phyloP scores from a whole-genome alignment of 1,284 basidiomycete genomes.

The Ceratobasidium sp. region DNA sequence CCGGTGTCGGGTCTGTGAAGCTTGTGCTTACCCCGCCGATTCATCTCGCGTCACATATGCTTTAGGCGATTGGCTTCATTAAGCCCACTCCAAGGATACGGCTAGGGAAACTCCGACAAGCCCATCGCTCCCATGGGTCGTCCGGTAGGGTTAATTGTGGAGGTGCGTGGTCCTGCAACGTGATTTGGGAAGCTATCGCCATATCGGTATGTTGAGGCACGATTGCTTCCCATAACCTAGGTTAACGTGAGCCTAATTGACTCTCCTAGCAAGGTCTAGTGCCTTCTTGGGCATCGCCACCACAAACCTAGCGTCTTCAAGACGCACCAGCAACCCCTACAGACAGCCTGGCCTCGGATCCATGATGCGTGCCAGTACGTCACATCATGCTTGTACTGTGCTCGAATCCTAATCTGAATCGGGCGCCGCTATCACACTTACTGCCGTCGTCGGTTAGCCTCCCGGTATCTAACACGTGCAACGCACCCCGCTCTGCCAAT shows the following conservation, averaged over 20 bases:
- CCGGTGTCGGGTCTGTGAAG: constrained; percentile 5
- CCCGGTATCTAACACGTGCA: constrained; percentile 35
- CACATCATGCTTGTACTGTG: constrained; percentile 6
- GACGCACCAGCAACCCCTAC: not conserved
- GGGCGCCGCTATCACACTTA: constrained; percentile 6
- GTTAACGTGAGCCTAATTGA: constrained; percentile 30
- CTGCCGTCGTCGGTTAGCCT: constrained; percentile 10
- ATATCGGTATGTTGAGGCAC: constrained; percentile 32
- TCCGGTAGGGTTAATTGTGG: constrained; percentile 37
- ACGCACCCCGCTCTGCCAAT: constrained; percentile 12
- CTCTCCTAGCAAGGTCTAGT: constrained; percentile 23
- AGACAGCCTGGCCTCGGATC: not conserved
- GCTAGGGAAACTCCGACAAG: constrained; percentile 31
- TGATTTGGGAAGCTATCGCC: constrained; percentile 30
- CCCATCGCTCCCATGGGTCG: constrained; percentile 15
- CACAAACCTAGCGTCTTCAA: constrained; percentile 13
- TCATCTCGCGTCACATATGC: constrained; percentile 18
- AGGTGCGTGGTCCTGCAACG: constrained; percentile 31
- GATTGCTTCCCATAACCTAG: constrained; percentile 31
- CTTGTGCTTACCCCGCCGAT: constrained; percentile 27
- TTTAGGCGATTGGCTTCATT: constrained; percentile 37
- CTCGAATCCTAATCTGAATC: constrained; percentile 9
- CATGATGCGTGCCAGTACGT: constrained; percentile 6
- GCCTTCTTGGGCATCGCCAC: constrained; percentile 30
- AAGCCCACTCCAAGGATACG: constrained; percentile 5